phyloP scores from a whole-genome alignment of 331 rosid species.

The Stylosanthes scabra region DNA sequence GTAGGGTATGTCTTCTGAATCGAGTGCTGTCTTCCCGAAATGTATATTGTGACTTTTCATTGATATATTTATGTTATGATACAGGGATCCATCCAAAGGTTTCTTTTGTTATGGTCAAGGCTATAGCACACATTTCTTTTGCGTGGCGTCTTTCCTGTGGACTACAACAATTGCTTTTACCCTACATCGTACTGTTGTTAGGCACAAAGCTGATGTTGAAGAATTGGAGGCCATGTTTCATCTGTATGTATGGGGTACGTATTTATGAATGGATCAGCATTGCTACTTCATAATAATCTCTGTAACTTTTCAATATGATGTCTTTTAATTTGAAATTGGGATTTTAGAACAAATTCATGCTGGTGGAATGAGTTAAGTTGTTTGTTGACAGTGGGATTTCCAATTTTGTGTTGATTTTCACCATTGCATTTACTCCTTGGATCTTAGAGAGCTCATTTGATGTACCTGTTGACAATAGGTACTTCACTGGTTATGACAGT shows the following conservation, averaged over 20 bases:
- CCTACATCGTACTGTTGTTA: slow-evolving; percentile 95
- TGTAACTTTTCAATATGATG: slow-evolving; percentile 2
- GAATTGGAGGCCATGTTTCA: slow-evolving; percentile 96
- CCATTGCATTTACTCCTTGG: slow-evolving; percentile 20
- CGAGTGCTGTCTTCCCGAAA: slow-evolving; percentile 22
- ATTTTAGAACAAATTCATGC: slow-evolving; percentile 19
- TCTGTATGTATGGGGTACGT: slow-evolving; percentile 98
- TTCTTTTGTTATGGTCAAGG: slow-evolving; percentile 92
- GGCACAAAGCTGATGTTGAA: slow-evolving; percentile 95
- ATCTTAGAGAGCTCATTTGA: slow-evolving; percentile 35
- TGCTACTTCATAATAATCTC: slow-evolving; percentile 32
- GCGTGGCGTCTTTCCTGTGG: slow-evolving; percentile 99
- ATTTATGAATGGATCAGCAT: slow-evolving; percentile 35
- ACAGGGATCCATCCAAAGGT: slow-evolving; percentile 95
- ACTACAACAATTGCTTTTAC: slow-evolving; percentile 96
- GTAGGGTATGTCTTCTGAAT: slow-evolving; percentile 68
- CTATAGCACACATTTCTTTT: slow-evolving; percentile 91
- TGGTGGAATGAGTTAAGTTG: slow-evolving; percentile 23
- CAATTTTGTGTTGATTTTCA: slow-evolving; percentile 3
- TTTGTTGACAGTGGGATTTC: slow-evolving; percentile 12
- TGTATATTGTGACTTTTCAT: slow-evolving; percentile 34
- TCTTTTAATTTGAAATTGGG: slow-evolving; percentile 22
- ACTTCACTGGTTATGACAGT: slow-evolving; percentile 90
- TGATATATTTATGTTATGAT: slow-evolving; percentile 41
- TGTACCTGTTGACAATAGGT: slow-evolving; percentile 51